These are phyloP conservation scores for Neurospora sp. DNA, from an alignment of 495 filamentous ascomycete species.

Conservation along the genomic window DNA sequence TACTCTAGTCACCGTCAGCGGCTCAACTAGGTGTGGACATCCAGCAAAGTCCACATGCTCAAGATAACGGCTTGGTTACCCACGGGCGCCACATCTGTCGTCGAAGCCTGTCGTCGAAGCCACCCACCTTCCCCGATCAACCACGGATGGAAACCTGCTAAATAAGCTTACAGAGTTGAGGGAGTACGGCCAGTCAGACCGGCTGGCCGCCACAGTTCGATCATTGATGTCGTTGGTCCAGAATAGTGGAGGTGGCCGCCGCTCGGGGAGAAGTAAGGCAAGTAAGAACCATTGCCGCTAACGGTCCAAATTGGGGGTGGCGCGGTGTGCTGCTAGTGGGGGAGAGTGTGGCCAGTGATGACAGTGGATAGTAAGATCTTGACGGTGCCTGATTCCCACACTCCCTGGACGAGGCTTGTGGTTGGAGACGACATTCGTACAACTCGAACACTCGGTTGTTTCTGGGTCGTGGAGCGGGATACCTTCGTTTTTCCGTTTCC, in stretches of 20 bases:
- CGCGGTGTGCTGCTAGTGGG: neutral
- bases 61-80: neutral
- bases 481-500: neutral
- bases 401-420: neutral
- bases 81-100: neutral
- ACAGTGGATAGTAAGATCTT: neutral
- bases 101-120: neutral
- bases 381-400: neutral
- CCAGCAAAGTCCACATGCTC: neutral
- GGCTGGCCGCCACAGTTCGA: neutral
- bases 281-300: neutral
- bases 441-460: neutral
- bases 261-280: neutral
- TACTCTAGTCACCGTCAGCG: neutral
- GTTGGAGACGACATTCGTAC: neutral
- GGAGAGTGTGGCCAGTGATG: neutral
- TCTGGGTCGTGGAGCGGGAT: neutral
- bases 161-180: neutral
- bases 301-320: neutral
- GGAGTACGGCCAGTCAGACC: neutral
- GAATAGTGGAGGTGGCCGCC: neutral
- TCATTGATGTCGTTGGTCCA: neutral
- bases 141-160: neutral
- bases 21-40: neutral
- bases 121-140: neutral